phyloP scores from a whole-genome alignment of 371 early-diverging fungal genomes.

The Rhizomucor pusillus region DNA sequence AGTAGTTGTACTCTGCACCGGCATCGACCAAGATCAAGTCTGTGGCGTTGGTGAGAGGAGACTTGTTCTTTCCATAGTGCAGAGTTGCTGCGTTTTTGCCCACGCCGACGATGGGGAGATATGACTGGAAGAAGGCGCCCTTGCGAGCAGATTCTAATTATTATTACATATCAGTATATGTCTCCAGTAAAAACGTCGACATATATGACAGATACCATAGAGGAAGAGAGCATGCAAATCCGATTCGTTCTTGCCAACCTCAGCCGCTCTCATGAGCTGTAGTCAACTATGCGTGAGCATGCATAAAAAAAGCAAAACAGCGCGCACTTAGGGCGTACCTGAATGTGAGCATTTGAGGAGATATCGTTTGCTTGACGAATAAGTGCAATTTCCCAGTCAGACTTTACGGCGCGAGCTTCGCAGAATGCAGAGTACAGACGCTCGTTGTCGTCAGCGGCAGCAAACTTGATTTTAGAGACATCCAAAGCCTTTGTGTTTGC shows the following conservation, averaged over 20 bases:
- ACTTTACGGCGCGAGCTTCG: constrained; percentile 80
- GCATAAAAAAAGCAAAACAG: too few species aligned
- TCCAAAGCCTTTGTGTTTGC: constrained; percentile 8
- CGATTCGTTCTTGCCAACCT: constrained; percentile 63
- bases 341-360: constrained; percentile 76
- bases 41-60: constrained; percentile 33
- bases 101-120: constrained; percentile 81
- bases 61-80: constrained; percentile 81
- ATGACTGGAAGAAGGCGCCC: constrained; percentile 79
- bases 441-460: constrained; percentile 25
- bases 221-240: constrained; percentile 77
- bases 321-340: constrained; percentile 17
- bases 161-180: background rate
- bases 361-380: constrained; percentile 78
- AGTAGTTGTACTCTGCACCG: constrained; percentile 78
- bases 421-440: constrained; percentile 59
- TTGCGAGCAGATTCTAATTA: constrained; percentile 52
- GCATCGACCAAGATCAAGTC: constrained; percentile 84
- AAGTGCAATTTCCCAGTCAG: constrained; percentile 69
- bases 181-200: background rate
- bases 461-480: constrained; percentile 14
- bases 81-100: constrained; percentile 80
- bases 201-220: constrained; percentile 55
- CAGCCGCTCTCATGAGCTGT: constrained; percentile 67
- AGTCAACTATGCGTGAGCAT: background rate